Evolutionary conservation across 768 basidiomycete species (phyloP).

Genomic region (Tremella mesenterica): DNA sequence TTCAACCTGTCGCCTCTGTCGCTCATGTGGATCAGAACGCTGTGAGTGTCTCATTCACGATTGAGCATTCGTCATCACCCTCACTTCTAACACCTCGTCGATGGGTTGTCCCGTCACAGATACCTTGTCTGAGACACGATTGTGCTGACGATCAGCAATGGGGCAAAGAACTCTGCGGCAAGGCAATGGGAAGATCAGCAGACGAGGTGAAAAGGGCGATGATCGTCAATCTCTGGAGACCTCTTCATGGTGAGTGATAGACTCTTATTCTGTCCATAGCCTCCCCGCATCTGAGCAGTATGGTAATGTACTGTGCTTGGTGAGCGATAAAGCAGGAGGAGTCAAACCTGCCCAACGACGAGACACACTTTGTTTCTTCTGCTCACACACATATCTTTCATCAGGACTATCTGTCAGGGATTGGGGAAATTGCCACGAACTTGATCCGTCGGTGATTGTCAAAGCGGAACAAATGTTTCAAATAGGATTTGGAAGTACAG

Average conservation of each 20-base stretch:
- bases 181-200: constrained; percentile 5
- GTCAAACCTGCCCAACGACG: too few relatives aligned
- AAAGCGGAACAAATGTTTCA: too few relatives aligned
- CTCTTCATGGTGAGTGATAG: constrained; percentile 17
- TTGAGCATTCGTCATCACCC: not conserved
- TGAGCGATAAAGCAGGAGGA: too few relatives aligned
- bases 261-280: not conserved
- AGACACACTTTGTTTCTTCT: too few relatives aligned
- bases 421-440: too few relatives aligned
- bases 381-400: too few relatives aligned
- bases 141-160: constrained; percentile 7
- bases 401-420: too few relatives aligned
- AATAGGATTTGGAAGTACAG: too few relatives aligned
- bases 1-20: constrained; percentile 13
- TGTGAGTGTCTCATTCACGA: constrained; percentile 9
- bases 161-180: constrained; percentile 18
- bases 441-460: too few relatives aligned
- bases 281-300: not conserved
- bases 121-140: not conserved
- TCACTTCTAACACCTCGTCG: not conserved
- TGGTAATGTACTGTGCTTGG: too few relatives aligned
- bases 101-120: not conserved
- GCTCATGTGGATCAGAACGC: constrained; percentile 28
- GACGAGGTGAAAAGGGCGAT: constrained; percentile 14
- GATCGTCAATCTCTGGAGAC: constrained; percentile 31